Evolutionary conservation across 805 yeast species (phyloP).

Genomic region (Pichia californica): DNA sequence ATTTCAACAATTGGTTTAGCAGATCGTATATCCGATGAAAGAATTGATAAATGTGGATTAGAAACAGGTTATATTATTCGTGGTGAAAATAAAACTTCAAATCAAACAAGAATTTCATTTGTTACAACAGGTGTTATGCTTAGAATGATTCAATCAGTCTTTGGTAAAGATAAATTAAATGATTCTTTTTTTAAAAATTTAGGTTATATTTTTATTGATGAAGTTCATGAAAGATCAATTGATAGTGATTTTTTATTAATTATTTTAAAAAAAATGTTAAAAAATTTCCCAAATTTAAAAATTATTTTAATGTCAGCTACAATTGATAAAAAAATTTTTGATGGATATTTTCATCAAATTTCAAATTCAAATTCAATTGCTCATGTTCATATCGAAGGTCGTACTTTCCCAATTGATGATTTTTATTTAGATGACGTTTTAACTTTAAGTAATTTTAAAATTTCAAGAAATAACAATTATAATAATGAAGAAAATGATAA

Average conservation of each 20-base stretch:
- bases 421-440: constrained; percentile 65
- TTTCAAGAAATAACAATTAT: constrained; percentile 22
- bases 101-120: constrained; percentile 68
- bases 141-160: constrained; percentile 65
- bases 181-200: constrained; percentile 44
- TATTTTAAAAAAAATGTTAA: constrained; percentile 57
- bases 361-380: constrained; percentile 30
- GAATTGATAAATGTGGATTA: constrained; percentile 55
- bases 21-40: constrained; percentile 83
- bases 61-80: constrained; percentile 88
- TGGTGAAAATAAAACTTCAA: constrained; percentile 70
- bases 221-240: constrained; percentile 93
- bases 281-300: constrained; percentile 47
- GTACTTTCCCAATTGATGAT: constrained; percentile 89
- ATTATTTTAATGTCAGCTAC: constrained; percentile 92
- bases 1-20: constrained; percentile 93
- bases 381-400: constrained; percentile 80
- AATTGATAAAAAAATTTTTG: constrained; percentile 63
- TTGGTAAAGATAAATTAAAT: constrained; percentile 19
- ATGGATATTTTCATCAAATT: constrained; percentile 51
- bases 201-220: constrained; percentile 78
- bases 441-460: constrained; percentile 47
- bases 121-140: constrained; percentile 90
- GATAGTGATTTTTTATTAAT: constrained; percentile 84
- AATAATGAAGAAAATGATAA: constrained; percentile 10